Conservation (phyloP, 1,139 yeast species). For the Taphrina wiesneri region DNA sequence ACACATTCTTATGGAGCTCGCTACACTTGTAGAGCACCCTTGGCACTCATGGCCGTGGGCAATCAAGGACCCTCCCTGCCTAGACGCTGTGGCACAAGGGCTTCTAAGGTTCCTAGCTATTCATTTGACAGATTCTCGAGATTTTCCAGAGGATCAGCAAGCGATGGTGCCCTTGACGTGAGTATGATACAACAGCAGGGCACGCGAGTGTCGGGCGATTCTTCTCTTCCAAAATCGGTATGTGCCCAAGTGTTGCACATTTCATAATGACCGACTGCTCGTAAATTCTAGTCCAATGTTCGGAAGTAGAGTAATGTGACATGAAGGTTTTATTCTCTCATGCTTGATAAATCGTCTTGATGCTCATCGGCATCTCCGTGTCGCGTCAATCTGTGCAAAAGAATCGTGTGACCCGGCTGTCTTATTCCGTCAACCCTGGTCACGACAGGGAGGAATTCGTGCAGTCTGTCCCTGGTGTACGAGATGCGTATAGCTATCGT, state of each 20-base stretch:
- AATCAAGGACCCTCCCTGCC: neutral
- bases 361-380: neutral
- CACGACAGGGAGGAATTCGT: neutral
- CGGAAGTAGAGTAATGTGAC: too few species aligned
- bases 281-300: too few species aligned
- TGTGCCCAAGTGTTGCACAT: too few species aligned
- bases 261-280: too few species aligned
- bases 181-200: neutral
- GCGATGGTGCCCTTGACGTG: neutral
- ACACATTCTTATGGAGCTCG: too few species aligned
- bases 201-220: too few species aligned
- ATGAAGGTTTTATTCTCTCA: neutral
- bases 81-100: too few species aligned
- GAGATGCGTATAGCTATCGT: slow-evolving; percentile 31
- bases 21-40: too few species aligned
- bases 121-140: neutral
- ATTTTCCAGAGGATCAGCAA: neutral
- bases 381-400: neutral
- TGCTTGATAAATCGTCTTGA: neutral
- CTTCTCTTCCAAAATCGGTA: too few species aligned
- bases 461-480: neutral
- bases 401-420: neutral
- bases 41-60: too few species aligned
- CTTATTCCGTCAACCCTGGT: neutral
- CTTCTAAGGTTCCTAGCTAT: too few species aligned